Conservation (phyloP, 139 green algal species). For the Chlamydomonas sphaeroides region DNA sequence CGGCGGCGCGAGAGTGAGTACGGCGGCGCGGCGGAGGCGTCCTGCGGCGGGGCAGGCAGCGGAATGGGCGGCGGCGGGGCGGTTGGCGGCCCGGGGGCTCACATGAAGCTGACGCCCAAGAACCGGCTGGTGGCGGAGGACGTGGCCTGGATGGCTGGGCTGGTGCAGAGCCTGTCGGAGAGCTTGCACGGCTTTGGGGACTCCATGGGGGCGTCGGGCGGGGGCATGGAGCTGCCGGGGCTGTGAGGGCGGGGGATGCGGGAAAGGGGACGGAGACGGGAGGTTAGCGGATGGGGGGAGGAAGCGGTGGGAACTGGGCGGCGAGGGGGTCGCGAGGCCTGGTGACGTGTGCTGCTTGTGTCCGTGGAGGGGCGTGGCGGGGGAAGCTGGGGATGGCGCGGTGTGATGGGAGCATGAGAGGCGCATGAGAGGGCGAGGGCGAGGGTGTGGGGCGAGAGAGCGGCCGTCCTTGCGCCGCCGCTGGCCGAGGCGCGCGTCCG, state of each 20-base stretch:
- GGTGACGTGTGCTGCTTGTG: too few species aligned
- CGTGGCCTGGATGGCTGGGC: slow-evolving; percentile 46
- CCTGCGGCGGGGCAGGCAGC: background rate
- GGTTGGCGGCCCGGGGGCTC: background rate
- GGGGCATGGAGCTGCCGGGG: slow-evolving; percentile 18
- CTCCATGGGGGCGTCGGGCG: too few species aligned
- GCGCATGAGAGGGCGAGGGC: too few species aligned
- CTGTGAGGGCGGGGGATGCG: background rate
- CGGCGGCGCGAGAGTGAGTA: background rate
- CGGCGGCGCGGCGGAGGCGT: background rate
- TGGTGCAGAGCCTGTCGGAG: slow-evolving; percentile 29
- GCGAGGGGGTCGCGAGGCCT: too few species aligned
- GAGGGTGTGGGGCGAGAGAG: too few species aligned
- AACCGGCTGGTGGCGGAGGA: slow-evolving; percentile 42
- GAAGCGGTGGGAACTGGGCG: too few species aligned
- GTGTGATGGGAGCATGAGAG: too few species aligned
- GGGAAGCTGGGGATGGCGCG: too few species aligned
- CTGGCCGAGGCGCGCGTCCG: too few species aligned
- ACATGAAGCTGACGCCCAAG: slow-evolving; percentile 32
- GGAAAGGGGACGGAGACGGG: background rate
- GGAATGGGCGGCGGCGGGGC: background rate
- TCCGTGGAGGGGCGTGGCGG: too few species aligned
- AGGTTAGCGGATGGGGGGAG: background rate
- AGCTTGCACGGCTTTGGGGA: background rate
- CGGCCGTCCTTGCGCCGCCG: too few species aligned